Evolutionary conservation across 2,329 filamentous ascomycete genomes (phyloP).

Genomic region (Penicillium sp.): DNA sequence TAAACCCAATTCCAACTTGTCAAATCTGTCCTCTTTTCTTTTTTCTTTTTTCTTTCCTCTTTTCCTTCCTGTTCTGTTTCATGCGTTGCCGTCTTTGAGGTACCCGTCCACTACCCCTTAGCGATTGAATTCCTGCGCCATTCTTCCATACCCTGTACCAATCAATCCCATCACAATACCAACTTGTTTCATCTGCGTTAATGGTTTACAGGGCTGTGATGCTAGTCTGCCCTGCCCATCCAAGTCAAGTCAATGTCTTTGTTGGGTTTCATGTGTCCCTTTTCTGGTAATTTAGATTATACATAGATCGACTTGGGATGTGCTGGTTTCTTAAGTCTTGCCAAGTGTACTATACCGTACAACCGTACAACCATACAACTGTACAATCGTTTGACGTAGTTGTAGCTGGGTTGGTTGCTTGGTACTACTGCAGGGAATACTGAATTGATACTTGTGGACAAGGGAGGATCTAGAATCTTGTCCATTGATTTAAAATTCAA

Average conservation of each 20-base stretch:
- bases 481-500: too few relatives aligned
- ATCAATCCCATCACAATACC: conserved; percentile 34
- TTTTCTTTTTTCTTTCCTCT: conserved; percentile 4
- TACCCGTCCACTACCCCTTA: not conserved
- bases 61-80: conserved; percentile 9
- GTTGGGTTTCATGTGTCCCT: not conserved
- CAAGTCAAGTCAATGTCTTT: not conserved
- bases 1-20: not conserved
- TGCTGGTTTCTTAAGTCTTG: too few relatives aligned
- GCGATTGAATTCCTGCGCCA: not conserved
- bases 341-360: too few relatives aligned
- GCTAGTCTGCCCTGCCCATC: not conserved
- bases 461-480: too few relatives aligned
- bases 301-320: not conserved
- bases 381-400: too few relatives aligned
- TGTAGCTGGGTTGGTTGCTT: too few relatives aligned
- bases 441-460: too few relatives aligned
- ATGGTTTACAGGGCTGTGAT: not conserved
- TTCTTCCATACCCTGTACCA: conserved; percentile 31
- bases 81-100: not conserved
- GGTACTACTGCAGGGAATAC: too few relatives aligned
- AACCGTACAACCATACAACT: too few relatives aligned
- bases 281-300: not conserved
- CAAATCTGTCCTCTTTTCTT: conserved; percentile 13
- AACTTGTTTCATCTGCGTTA: conserved; percentile 16